These are phyloP conservation scores for Neofusicoccum laricinum DNA, from an alignment of 2,329 filamentous ascomycete species.

Conservation along the genomic window DNA sequence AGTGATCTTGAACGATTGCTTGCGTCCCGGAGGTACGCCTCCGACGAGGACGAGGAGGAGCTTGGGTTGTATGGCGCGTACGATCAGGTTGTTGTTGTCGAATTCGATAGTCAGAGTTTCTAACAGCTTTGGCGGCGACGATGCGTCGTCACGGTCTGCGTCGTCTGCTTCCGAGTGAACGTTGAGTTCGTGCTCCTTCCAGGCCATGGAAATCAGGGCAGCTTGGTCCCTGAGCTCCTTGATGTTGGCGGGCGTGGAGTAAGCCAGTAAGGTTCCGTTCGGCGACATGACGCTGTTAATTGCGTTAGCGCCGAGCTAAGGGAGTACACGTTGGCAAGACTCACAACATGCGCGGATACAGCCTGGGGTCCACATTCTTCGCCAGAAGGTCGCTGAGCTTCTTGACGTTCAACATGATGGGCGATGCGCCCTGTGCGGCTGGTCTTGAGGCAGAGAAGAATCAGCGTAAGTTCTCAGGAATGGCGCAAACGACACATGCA, in stretches of 20 bases:
- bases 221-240: slow-evolving; percentile 49
- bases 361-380: slow-evolving; percentile 40
- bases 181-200: slow-evolving; percentile 43
- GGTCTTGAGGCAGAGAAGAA: slow-evolving; percentile 5
- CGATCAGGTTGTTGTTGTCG: slow-evolving; percentile 44
- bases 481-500: slow-evolving; percentile 2
- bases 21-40: slow-evolving; percentile 42
- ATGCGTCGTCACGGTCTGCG: slow-evolving; percentile 7
- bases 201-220: slow-evolving; percentile 47
- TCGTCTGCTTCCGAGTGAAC: background rate
- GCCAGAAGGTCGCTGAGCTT: slow-evolving; percentile 43
- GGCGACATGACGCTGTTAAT: slow-evolving; percentile 46
- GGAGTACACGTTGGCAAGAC: slow-evolving; percentile 18
- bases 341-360: slow-evolving; percentile 44
- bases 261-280: slow-evolving; percentile 50
- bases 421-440: background rate
- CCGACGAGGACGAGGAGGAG: slow-evolving; percentile 49
- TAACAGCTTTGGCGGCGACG: slow-evolving; percentile 24
- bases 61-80: slow-evolving; percentile 45
- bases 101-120: slow-evolving; percentile 48
- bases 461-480: background rate
- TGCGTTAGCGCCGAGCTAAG: background rate
- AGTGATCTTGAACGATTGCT: slow-evolving; percentile 41
- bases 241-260: slow-evolving; percentile 48
- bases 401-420: slow-evolving; percentile 42